Conservation (phyloP, 225 moss, liverwort and hornwort species). For the Lunularia cruciata region DNA sequence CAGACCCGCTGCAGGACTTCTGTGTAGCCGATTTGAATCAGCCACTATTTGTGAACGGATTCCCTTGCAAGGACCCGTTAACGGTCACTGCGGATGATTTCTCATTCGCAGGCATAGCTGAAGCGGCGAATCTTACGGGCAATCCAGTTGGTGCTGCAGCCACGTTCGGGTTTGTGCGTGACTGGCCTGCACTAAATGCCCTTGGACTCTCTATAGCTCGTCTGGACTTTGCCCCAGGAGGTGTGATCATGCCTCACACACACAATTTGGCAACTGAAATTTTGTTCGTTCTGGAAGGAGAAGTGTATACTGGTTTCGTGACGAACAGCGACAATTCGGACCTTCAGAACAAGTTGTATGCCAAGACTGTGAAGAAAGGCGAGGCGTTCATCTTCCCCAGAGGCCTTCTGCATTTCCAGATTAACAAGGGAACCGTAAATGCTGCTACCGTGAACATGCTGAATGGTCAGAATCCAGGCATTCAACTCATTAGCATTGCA, state of each 20-base stretch:
- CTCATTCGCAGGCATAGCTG: not conserved
- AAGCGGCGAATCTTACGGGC: not conserved
- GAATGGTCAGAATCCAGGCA: conserved; percentile 1
- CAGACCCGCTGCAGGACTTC: conserved; percentile 13
- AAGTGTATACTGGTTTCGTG: conserved; percentile 1
- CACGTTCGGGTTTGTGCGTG: not conserved
- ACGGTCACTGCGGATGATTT: not conserved
- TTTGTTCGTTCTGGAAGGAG: not conserved
- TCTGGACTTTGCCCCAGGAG: not conserved
- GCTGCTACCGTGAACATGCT: not conserved
- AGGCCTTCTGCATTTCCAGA: conserved; percentile 5
- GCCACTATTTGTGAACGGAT: not conserved
- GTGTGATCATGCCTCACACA: conserved; percentile 1
- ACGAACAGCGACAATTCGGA: not conserved
- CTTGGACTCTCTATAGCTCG: not conserved
- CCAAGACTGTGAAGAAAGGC: conserved; percentile 7
- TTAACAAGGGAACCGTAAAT: not conserved
- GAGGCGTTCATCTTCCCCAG: conserved; percentile 10
- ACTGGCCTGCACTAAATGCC: conserved; percentile 5
- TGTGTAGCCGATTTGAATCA: not conserved
- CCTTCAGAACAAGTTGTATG: not conserved
- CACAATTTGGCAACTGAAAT: conserved; percentile 1
- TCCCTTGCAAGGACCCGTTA: not conserved
- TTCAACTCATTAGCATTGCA: not conserved
- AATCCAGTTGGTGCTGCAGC: not conserved